Base-by-base conservation (phyloP, 169 alveolate species). In the Eimeria tenella region DNA sequence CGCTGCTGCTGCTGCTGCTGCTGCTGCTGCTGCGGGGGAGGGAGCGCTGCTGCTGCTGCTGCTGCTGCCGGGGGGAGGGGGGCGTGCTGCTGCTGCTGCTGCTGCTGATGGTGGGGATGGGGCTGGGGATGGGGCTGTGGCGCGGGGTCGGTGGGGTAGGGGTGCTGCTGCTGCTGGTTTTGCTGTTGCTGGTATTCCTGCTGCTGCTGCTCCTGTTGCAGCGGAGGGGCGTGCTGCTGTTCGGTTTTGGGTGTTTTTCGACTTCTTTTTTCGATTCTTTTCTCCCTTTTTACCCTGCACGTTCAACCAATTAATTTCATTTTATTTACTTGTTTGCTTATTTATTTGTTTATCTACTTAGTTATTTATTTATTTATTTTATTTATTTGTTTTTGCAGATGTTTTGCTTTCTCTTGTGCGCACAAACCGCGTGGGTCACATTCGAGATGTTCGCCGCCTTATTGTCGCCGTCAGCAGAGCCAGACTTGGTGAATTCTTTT, bases 401-500 rank as follows among this genome's bases (percentile, higher is more conserved):
- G 97, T 98, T 52, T 92, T 98, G 42, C 93, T 98, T 23, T 98
- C 99, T 4, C 95, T 98, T 56, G 99, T 98, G 49, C 95, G 99
- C 21, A 97, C 99, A 62, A 95, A 95, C 81, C 95, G 96, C 53
- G 97, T 97, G n/a, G 98, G 99, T 4, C 97, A 97, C 91, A 94
- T 98, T 73, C 98, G 99, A n/a, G 99, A 98, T 93, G 97, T 98
- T 42, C 96, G 98, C 86, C 97, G 99, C 42, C 97, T 98, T 86
- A 96, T 98, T 91, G 99, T 98, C 73, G 99, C 99, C 21, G 97
- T 98, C 96, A 97, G 99, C 71, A 97, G 99, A 83, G 99, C 99
- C 42, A 95, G 98, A n/a, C 96, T 96, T 86, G 99, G 99, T 91
- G 19, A 42, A 92, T 55, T 73, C 73, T 19, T 3, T 10, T 50